Conservation (phyloP, 2,329 filamentous ascomycete genomes). For the Aspergillus brunneoviolaceus region DNA sequence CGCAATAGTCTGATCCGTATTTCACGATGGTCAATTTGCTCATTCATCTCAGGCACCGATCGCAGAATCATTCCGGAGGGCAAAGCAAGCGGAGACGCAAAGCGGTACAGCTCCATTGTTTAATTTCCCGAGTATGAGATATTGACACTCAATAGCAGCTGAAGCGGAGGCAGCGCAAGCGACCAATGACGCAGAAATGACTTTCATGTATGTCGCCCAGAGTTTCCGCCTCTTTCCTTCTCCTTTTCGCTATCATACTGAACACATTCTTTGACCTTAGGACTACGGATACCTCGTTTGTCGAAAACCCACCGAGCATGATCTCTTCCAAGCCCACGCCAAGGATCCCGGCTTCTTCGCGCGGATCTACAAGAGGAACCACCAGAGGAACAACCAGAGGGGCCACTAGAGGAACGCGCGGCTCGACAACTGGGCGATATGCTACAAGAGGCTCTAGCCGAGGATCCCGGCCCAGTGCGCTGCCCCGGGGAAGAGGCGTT, state of each 20-base stretch:
- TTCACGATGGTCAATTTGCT: slow-evolving; percentile 1
- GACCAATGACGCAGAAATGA: slow-evolving; percentile 66
- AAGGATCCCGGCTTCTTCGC: slow-evolving; percentile 29
- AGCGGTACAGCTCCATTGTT: slow-evolving; percentile 33
- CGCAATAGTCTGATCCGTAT: background rate
- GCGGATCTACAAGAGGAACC: slow-evolving; percentile 22
- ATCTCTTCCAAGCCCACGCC: slow-evolving; percentile 48
- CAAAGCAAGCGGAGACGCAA: slow-evolving; percentile 58
- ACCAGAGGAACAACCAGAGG: slow-evolving; percentile 10
- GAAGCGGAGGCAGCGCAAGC: slow-evolving; percentile 34
- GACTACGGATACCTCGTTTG: slow-evolving; percentile 88
- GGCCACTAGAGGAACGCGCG: slow-evolving; percentile 19
- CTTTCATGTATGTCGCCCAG: slow-evolving; percentile 67
- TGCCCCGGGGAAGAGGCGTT: slow-evolving; percentile 41
- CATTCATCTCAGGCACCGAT: slow-evolving; percentile 66
- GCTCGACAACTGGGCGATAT: slow-evolving; percentile 33
- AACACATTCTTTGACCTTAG: slow-evolving; percentile 44
- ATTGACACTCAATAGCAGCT: slow-evolving; percentile 20
- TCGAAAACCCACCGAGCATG: slow-evolving; percentile 70
- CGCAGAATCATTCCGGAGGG: slow-evolving; percentile 74
- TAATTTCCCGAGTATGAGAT: background rate
- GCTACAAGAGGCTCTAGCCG: slow-evolving; percentile 37
- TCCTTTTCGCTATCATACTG: slow-evolving; percentile 2
- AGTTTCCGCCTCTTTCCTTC: background rate
- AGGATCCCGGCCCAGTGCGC: slow-evolving; percentile 35